A percentile compares a stretch with the other conserved stretches of the same genome.
These are phyloP conservation scores for Hypoxylon lienhwacheense DNA, from an alignment of 495 filamentous ascomycete genomes.

Conservation along the genomic window DNA sequence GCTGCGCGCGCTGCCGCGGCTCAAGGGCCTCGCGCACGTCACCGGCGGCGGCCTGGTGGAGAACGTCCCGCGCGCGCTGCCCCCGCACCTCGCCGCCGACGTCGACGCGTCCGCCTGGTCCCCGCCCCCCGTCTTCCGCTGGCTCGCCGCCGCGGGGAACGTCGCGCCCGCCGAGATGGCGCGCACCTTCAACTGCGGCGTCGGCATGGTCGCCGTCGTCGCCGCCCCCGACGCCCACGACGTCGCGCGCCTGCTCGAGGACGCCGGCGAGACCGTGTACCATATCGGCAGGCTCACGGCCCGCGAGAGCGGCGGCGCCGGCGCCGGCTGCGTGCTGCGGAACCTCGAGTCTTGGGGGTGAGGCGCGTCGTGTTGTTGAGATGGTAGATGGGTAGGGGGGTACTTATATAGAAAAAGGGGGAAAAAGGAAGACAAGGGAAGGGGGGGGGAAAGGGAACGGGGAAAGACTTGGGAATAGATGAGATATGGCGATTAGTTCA, in stretches of 20 bases:
- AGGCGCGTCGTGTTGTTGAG: no score
- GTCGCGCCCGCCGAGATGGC: slow-evolving; percentile 76
- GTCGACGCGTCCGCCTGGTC: slow-evolving; percentile 74
- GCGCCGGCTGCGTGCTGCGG: slow-evolving; percentile 70
- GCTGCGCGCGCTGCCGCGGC: slow-evolving; percentile 61
- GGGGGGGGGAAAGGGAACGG: neutral
- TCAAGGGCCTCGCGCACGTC: slow-evolving; percentile 95
- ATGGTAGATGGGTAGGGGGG: neutral
- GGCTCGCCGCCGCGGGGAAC: slow-evolving; percentile 79
- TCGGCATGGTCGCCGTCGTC: slow-evolving; percentile 91
- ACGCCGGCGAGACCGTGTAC: slow-evolving; percentile 74
- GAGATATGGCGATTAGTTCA: no score
- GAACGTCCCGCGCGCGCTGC: slow-evolving; percentile 93
- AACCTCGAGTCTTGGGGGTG: slow-evolving; percentile 71
- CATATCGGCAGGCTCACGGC: slow-evolving; percentile 68
- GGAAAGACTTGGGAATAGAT: neutral
- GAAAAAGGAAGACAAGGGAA: no score
- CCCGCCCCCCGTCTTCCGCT: slow-evolving; percentile 74
- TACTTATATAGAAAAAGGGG: slow-evolving; percentile 13
- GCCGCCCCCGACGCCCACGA: slow-evolving; percentile 56
- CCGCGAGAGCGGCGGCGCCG: slow-evolving; percentile 53
- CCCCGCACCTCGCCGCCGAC: slow-evolving; percentile 68
- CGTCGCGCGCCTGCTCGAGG: slow-evolving; percentile 56
- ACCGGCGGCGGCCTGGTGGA: slow-evolving; percentile 91
- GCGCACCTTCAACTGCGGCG: slow-evolving; percentile 88